Evolutionary conservation across 305 asterid species (phyloP).

Genomic region (Petunia hybrid): DNA sequence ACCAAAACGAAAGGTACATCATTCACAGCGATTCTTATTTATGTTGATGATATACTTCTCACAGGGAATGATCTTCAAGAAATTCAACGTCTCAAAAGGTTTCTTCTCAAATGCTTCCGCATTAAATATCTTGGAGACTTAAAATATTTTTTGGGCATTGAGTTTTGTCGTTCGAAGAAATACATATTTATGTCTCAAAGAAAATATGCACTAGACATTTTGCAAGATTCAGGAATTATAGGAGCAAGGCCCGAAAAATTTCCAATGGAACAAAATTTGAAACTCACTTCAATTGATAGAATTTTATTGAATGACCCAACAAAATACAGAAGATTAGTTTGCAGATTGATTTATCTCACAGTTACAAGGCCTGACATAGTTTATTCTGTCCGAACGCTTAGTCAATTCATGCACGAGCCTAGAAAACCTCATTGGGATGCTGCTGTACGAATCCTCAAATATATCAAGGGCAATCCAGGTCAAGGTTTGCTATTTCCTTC

Average conservation of each 20-base stretch:
- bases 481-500: background rate
- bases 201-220: conserved; percentile 20
- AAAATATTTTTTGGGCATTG: too few relatives aligned
- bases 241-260: background rate
- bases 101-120: too few relatives aligned
- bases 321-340: background rate
- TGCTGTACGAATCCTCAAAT: background rate
- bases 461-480: background rate
- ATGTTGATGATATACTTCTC: background rate
- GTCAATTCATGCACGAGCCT: conserved; percentile 31
- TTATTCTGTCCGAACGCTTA: background rate
- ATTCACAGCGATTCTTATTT: background rate
- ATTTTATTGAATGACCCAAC: background rate
- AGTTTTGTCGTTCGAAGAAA: background rate
- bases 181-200: background rate
- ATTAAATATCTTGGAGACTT: too few relatives aligned
- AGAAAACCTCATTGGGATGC: conserved; percentile 22
- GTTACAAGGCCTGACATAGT: background rate
- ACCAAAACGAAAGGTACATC: background rate
- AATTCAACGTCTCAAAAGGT: background rate
- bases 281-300: background rate
- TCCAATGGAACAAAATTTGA: conserved; percentile 5
- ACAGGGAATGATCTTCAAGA: background rate
- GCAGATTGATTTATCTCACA: too few relatives aligned
- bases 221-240: background rate